phyloP scores from a whole-genome alignment of 495 filamentous ascomycete species.

The Jackrogersella minutella region DNA sequence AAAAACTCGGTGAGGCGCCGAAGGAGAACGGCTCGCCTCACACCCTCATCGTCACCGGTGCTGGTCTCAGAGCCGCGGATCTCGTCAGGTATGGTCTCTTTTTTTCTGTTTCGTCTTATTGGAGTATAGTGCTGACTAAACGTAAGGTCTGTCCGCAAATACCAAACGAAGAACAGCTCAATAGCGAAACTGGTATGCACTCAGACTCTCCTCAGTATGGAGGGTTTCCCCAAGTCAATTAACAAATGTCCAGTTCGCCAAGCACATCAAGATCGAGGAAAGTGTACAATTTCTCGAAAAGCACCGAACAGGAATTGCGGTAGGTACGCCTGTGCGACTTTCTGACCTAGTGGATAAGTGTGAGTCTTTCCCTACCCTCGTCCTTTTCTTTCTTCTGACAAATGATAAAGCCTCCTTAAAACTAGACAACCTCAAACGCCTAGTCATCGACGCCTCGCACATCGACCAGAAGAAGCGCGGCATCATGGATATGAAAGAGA shows the following conservation, averaged over 20 bases:
- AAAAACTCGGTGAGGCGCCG: constrained; percentile 66
- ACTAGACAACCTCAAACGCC: constrained; percentile 71
- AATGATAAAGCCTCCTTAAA: constrained; percentile 81
- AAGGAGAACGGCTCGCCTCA: constrained; percentile 81
- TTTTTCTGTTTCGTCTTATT: background rate
- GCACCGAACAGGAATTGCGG: constrained; percentile 78
- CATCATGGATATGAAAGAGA: constrained; percentile 93
- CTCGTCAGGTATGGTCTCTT: constrained; percentile 66
- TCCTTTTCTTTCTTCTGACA: too few relatives aligned
- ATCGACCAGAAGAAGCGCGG: constrained; percentile 92
- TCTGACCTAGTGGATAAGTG: constrained; percentile 82
- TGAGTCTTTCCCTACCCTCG: constrained; percentile 46
- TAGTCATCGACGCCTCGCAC: constrained; percentile 88
- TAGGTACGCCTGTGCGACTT: constrained; percentile 85
- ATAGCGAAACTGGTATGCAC: constrained; percentile 77
- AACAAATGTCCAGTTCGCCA: constrained; percentile 70
- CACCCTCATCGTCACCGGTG: constrained; percentile 80
- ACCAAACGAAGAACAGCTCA: constrained; percentile 75
- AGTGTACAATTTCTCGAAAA: constrained; percentile 78
- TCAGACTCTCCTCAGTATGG: background rate
- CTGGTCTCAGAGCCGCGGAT: constrained; percentile 84
- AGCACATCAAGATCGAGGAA: constrained; percentile 95
- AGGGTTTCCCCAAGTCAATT: constrained; percentile 1
- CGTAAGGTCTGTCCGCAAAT: constrained; percentile 73
- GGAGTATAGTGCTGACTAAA: constrained; percentile 11